Base-by-base conservation (phyloP, 2,329 filamentous ascomycete species). In the Scolecobasidium constrictum region DNA sequence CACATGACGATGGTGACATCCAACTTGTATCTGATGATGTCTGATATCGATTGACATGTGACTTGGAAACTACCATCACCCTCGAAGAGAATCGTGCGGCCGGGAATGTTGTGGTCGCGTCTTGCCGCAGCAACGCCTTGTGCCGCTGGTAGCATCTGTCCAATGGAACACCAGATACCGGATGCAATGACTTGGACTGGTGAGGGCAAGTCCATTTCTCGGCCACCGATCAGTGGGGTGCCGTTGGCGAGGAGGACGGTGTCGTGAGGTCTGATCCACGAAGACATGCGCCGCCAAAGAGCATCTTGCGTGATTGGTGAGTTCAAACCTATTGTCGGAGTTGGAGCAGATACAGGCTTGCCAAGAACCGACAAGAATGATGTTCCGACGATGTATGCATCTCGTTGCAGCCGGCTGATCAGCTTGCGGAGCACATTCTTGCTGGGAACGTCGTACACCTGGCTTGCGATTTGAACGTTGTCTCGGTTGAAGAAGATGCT, bases 41-140 rank as follows among this genome's bases (percentile, higher is more conserved):
- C 79, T 9, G 72, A 71, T 3, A 84, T 39, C 48, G 81, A 78
- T 53, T 83, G 79, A 0, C 69, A 76, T 0, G 78, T 83, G 61
- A 83, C 72, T 48, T 81, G 73, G 46, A 83, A 69, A 47, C 75
- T 78, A 3, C 78, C 78, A 42, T 81, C 77, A 4, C 77, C 77
- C 23, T 77, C 77, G 47, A 77, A 66, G 2, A 80, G 57, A 7
- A 79, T 65, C 0, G 75, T 73, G 42, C 72, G 46, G 4, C 58
- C 54, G 4, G 26, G 26, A 31, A 31, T 31, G 26, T 31, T 31
- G 26, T 31, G 26, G 26, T 31, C 26, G 9, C 26, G 26, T 31
- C n/a, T 31, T 7, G 26, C 26, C 9, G n/a, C 9, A 31, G 26
- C 26, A n/a, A 31, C n/a, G 9, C 26, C 26, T n/a, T 31, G 26